Conservation (phyloP, 371 early-diverging fungal species). For the Saksenaea vasiformis region DNA sequence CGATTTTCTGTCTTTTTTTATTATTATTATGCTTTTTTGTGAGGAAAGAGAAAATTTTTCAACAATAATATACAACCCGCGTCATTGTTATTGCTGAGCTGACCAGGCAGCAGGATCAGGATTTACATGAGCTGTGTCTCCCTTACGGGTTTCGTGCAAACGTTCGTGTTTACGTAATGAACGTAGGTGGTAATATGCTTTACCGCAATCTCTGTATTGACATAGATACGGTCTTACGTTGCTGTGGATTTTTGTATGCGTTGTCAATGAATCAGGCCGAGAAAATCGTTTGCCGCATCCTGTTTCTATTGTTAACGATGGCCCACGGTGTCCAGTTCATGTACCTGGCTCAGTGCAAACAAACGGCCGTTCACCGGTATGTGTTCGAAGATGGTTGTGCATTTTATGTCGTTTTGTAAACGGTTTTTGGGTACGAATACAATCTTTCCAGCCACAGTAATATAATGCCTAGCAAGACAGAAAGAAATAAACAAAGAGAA, state of each 20-base stretch:
- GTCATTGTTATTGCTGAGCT: constrained; percentile 2
- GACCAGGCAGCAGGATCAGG: neutral
- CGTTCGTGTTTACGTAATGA: constrained; percentile 26
- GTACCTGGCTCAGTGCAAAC: constrained; percentile 32
- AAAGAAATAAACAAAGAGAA: neutral
- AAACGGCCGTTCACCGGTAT: constrained; percentile 84
- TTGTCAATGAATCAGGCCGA: constrained; percentile 85
- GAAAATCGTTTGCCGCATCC: constrained; percentile 85
- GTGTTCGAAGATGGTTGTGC: constrained; percentile 87
- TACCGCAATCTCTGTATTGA: constrained; percentile 16
- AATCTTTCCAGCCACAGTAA: constrained; percentile 82
- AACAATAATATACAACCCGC: neutral
- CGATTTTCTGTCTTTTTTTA: too few relatives aligned
- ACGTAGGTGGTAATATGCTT: constrained; percentile 28
- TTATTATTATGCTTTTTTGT: too few relatives aligned
- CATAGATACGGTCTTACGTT: constrained; percentile 63
- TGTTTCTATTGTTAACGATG: neutral
- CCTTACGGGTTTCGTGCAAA: constrained; percentile 12
- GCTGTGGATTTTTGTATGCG: constrained; percentile 87
- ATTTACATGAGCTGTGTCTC: neutral
- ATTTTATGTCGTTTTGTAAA: constrained; percentile 91
- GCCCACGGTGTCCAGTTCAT: neutral
- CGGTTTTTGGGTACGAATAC: constrained; percentile 73
- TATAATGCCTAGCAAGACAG: constrained; percentile 39
- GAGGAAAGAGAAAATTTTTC: neutral